Percentiles rank a stretch among this genome's conserved stretches.
phyloP scores from a whole-genome alignment of 331 rosid genomes.

The Phaseolus coccineus region DNA sequence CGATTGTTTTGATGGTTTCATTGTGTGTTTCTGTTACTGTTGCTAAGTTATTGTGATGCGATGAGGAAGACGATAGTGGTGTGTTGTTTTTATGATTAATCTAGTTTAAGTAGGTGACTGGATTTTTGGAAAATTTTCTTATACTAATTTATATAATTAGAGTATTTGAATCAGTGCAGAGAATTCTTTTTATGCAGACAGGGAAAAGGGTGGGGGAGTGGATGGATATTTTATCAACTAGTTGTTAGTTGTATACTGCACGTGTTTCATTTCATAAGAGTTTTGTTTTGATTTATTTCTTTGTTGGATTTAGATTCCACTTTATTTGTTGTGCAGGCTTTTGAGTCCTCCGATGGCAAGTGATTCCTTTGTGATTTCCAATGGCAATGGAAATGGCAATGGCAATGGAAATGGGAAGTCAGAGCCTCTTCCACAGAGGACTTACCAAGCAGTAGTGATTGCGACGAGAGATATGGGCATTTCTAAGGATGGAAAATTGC shows the following conservation, averaged over 20 bases:
- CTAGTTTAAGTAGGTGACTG: neutral
- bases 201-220: neutral
- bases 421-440: slow-evolving; percentile 70
- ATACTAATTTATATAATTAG: neutral
- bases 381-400: too few species aligned
- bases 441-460: slow-evolving; percentile 90
- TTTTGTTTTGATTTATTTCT: neutral
- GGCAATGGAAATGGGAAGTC: slow-evolving; percentile 63
- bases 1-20: slow-evolving; percentile 14
- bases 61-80: neutral
- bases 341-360: slow-evolving; percentile 66
- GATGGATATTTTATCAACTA: neutral
- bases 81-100: slow-evolving; percentile 10
- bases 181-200: neutral
- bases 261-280: slow-evolving; percentile 28
- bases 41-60: neutral
- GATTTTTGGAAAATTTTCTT: slow-evolving; percentile 7
- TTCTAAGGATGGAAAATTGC: slow-evolving; percentile 85
- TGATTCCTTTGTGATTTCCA: slow-evolving; percentile 56
- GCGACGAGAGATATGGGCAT: slow-evolving; percentile 89
- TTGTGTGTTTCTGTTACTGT: neutral
- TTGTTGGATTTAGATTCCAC: slow-evolving; percentile 50
- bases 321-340: slow-evolving; percentile 47
- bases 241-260: neutral
- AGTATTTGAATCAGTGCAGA: slow-evolving; percentile 2